Base-by-base conservation (phyloP, 2,329 filamentous ascomycete genomes). In the Botryosphaeria dothidea region DNA sequence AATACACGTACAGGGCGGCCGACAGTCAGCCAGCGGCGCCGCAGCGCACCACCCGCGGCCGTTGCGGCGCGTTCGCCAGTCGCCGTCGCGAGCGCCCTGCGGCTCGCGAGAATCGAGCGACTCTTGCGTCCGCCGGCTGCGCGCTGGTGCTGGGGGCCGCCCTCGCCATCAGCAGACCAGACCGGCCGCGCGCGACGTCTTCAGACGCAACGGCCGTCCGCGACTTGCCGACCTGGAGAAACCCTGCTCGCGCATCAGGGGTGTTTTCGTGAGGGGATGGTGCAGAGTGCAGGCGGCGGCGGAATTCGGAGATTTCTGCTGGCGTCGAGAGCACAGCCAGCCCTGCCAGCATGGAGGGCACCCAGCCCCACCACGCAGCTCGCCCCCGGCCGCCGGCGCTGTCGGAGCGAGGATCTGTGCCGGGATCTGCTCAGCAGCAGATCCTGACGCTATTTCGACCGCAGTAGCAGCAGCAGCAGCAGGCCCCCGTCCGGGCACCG, bases 371-470 rank as follows among this genome's bases (percentile, higher is more conserved):
- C 25, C 17, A 6, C 9, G 23, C 11, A 4, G 25, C 46, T 13
- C 46, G 46, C 46, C 46, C 46, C 46, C 46, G 46, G 46, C 46
- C 21, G 17, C 21, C 45, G 45, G 45, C 45, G 45, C 45, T n/a
- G 45, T 25, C 45, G 45, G 45, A 48, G 19, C 19, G 46, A 49
- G 46, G 46, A 49, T 49, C 46, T 34, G 23, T n/a, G 23, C 46
- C 46, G 46, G 46, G 46, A 49, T 49, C 46, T n/a, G 46, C 46
- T 29, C 46, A 27, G 19, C 17, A 27, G 46, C 13, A 27, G 46
- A 49, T 49, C 46, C 25, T 49, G 46, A 49, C 46, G 46, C 46
- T 49, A 49, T 49, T 49, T 49, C 46, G 46, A 49, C 46, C 45
- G 45, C 45, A 48, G 45, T 19, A 13, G 19, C 31, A 34, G 31